phyloP scores from a whole-genome alignment of 106 monocot genomes.

The Ottelia alismoides region DNA sequence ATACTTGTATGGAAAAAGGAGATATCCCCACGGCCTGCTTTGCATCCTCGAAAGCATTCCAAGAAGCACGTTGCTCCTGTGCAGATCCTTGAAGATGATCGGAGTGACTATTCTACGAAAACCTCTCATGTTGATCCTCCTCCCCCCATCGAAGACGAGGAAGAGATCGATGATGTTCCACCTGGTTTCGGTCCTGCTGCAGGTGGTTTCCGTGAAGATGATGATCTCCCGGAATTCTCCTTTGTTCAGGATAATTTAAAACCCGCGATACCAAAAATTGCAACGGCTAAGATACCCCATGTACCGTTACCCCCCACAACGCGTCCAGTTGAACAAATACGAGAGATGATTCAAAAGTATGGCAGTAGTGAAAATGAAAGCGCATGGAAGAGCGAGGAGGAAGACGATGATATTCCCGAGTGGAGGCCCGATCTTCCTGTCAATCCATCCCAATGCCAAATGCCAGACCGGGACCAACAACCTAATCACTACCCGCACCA shows the following conservation, averaged over 20 bases:
- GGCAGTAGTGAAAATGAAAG: constrained; percentile 27
- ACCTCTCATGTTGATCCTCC: neutral
- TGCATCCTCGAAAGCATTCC: neutral
- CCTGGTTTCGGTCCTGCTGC: constrained; percentile 71
- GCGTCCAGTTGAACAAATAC: constrained; percentile 31
- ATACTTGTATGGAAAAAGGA: constrained; percentile 64
- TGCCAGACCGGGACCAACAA: too few relatives aligned
- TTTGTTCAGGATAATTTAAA: constrained; percentile 47
- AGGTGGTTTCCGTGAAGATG: constrained; percentile 24
- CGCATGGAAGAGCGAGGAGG: constrained; percentile 31
- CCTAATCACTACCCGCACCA: too few relatives aligned
- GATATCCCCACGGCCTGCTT: constrained; percentile 1
- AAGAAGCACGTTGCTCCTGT: neutral
- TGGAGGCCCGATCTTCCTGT: too few relatives aligned
- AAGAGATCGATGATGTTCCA: constrained; percentile 47
- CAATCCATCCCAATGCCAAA: too few relatives aligned
- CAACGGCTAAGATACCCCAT: neutral
- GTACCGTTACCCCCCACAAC: neutral
- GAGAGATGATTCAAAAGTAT: constrained; percentile 65
- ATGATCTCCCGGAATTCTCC: constrained; percentile 89
- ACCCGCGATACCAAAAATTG: neutral
- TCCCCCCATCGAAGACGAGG: constrained; percentile 5
- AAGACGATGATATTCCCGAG: constrained; percentile 68
- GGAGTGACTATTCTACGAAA: neutral
- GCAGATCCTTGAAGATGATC: neutral